phyloP scores from a whole-genome alignment of 495 filamentous ascomycete genomes.

The Penicillium silybi region DNA sequence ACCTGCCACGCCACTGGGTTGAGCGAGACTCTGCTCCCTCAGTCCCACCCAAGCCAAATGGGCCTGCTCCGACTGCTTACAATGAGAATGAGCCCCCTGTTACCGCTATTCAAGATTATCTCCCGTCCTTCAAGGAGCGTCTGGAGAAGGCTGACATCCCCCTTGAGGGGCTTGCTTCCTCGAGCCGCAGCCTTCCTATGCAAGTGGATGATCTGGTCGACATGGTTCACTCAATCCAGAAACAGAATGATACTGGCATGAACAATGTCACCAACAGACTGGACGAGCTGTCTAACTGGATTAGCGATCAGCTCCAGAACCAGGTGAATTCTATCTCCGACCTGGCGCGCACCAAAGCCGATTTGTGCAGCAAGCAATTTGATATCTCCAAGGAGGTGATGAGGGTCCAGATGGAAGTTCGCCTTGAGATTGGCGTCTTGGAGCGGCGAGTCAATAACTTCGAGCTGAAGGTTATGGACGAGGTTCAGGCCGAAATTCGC shows the following conservation, averaged over 20 bases:
- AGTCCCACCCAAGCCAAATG: background rate
- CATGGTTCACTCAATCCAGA: conserved; percentile 10
- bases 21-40: background rate
- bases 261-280: conserved; percentile 3
- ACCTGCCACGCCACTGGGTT: conserved; percentile 6
- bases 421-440: conserved; percentile 8
- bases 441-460: conserved; percentile 7
- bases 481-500: conserved; percentile 8
- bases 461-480: conserved; percentile 8
- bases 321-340: conserved; percentile 6
- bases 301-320: conserved; percentile 11
- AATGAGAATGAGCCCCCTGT: background rate
- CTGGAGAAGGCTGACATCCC: conserved; percentile 1
- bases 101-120: background rate
- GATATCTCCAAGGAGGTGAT: conserved; percentile 8
- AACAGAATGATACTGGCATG: conserved; percentile 3
- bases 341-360: conserved; percentile 6
- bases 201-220: conserved; percentile 11
- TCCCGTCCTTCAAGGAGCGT: conserved; percentile 11
- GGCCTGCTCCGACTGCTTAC: background rate
- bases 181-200: background rate
- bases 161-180: background rate
- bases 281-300: conserved; percentile 12
- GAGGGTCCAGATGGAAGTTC: conserved; percentile 12
- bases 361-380: conserved; percentile 5